A percentile compares a stretch with the other conserved stretches of the same genome.
phyloP scores from a whole-genome alignment of 176 grass and related monocot genomes.

The Puccinellia tenuiflora region DNA sequence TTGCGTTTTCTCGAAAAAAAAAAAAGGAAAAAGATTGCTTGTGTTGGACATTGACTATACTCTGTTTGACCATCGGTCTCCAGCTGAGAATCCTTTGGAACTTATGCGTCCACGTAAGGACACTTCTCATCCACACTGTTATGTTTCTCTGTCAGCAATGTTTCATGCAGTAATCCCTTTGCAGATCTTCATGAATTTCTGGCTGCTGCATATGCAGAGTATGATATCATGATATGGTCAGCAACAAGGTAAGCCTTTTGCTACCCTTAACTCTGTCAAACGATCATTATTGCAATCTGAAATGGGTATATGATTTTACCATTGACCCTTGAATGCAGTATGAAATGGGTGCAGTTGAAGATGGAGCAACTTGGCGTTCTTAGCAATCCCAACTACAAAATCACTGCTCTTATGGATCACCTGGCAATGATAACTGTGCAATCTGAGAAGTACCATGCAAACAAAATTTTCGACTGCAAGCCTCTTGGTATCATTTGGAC shows the following conservation, averaged over 20 bases:
- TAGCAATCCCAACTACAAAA: conserved; percentile 80
- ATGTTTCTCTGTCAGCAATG: neutral
- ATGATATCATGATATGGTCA: conserved; percentile 99
- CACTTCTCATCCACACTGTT: neutral
- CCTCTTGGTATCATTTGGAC: conserved; percentile 91
- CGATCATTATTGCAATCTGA: conserved; percentile 7
- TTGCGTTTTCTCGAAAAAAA: too few relatives aligned
- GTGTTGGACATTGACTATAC: conserved; percentile 98
- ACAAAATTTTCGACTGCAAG: conserved; percentile 84
- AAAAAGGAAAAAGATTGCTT: conserved; percentile 94
- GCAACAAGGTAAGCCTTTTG: conserved; percentile 68
- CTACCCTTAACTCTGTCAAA: neutral
- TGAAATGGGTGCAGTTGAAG: conserved; percentile 98
- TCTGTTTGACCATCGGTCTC: conserved; percentile 84
- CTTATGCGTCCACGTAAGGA: conserved; percentile 94
- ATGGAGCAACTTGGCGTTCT: conserved; percentile 95
- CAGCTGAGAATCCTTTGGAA: conserved; percentile 84
- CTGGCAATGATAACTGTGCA: conserved; percentile 98
- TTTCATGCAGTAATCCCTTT: conserved; percentile 11
- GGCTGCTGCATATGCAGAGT: conserved; percentile 73
- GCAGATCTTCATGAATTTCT: conserved; percentile 98
- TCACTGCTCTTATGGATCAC: conserved; percentile 95
- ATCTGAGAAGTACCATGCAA: conserved; percentile 46
- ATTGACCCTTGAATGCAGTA: conserved; percentile 47
- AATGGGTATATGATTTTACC: neutral